Percentiles rank a stretch among this genome's conserved stretches.
phyloP scores from a whole-genome alignment of 2,329 filamentous ascomycete genomes.

The Xylaria sp. region DNA sequence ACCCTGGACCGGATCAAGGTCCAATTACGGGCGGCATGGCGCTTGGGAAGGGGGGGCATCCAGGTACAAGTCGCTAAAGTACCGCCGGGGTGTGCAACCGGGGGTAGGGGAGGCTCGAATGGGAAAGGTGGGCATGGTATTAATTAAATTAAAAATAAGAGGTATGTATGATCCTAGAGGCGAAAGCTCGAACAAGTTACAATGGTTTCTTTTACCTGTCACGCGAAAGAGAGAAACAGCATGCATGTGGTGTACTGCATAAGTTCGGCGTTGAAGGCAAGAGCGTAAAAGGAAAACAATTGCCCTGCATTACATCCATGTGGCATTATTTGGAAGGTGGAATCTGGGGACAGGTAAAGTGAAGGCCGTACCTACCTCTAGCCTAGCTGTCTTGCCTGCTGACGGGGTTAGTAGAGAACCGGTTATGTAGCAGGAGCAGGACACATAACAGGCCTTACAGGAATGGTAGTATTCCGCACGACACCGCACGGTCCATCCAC shows the following conservation, averaged over 20 bases:
- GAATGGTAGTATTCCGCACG: conserved; percentile 38
- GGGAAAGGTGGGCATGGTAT: conserved; percentile 27
- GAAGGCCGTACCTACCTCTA: neutral
- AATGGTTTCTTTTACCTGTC: neutral
- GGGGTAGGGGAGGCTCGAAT: conserved; percentile 23
- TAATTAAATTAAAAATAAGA: conserved; percentile 23
- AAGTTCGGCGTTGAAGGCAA: neutral
- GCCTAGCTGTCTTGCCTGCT: neutral
- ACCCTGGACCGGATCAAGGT: conserved; percentile 43
- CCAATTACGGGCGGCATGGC: conserved; percentile 50
- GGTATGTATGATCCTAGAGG: conserved; percentile 32
- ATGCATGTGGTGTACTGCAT: neutral
- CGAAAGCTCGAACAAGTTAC: conserved; percentile 30
- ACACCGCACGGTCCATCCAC: conserved; percentile 37
- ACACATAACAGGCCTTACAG: conserved; percentile 16
- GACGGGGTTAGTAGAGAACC: neutral
- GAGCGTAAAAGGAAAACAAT: neutral
- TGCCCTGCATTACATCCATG: neutral
- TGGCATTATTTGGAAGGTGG: conserved; percentile 7
- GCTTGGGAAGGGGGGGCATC: conserved; percentile 44
- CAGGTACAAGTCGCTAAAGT: conserved; percentile 42
- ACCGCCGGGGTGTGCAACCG: conserved; percentile 38
- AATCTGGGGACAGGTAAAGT: neutral
- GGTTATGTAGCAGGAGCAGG: neutral
- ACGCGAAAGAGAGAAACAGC: neutral